Conservation (phyloP, 306 rosid genomes). For the Hippophae rhamnoides region DNA sequence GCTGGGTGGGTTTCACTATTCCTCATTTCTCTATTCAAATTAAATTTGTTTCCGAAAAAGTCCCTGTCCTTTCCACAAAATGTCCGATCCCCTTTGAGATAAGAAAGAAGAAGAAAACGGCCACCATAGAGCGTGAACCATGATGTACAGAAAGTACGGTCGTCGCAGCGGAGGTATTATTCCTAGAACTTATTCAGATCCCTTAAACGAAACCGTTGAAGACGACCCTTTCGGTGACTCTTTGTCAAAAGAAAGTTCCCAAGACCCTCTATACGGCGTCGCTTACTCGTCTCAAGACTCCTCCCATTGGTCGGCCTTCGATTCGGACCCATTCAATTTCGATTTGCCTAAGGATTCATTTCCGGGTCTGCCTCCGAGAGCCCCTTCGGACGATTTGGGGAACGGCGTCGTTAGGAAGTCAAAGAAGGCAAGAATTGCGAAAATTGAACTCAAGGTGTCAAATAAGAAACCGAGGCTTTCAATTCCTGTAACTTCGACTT, state of each 20-base stretch:
- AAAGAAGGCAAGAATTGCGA: slow-evolving; percentile 37
- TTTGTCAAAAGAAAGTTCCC: slow-evolving; percentile 44
- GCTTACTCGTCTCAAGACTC: slow-evolving; percentile 85
- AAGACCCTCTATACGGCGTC: slow-evolving; percentile 32
- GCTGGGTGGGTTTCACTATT: neutral
- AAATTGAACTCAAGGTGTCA: slow-evolving; percentile 14
- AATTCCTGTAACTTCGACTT: slow-evolving; percentile 65
- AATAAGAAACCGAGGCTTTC: slow-evolving; percentile 18
- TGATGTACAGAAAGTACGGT: slow-evolving; percentile 91
- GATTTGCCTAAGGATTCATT: slow-evolving; percentile 21
- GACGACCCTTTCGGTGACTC: slow-evolving; percentile 35
- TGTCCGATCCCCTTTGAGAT: slow-evolving; percentile 16
- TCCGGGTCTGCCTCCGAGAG: slow-evolving; percentile 17
- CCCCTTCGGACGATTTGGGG: slow-evolving; percentile 32
- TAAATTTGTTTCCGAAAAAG: slow-evolving; percentile 21
- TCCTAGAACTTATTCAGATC: slow-evolving; percentile 49
- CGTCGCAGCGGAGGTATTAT: slow-evolving; percentile 62
- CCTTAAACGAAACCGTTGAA: slow-evolving; percentile 58
- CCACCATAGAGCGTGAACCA: slow-evolving; percentile 15
- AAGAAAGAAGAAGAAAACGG: neutral
- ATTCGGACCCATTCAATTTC: slow-evolving; percentile 50
- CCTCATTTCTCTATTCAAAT: slow-evolving; percentile 1
- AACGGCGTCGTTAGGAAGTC: slow-evolving; percentile 30
- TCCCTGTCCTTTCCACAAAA: slow-evolving; percentile 15
- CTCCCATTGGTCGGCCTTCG: slow-evolving; percentile 64